Evolutionary conservation across 108 stramenopile genomes (phyloP), one percentile per base, ranked within the genome.

Genomic region (Pseudonitzschia multiseries): DNA sequence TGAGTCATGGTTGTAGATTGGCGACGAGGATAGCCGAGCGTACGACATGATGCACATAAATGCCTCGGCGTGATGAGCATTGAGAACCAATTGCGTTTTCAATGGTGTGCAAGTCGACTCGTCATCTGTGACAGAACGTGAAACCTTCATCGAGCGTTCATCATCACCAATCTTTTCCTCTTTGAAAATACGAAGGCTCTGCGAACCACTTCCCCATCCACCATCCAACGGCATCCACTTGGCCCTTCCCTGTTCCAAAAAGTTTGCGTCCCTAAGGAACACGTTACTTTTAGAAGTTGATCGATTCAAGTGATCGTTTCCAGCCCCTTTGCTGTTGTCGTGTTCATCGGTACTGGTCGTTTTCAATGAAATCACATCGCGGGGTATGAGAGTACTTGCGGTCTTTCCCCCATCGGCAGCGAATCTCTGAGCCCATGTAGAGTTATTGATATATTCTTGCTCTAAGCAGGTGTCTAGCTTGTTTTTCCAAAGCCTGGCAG

Each of bases 41-140:
- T 77, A 75, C 53, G 86, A 88, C 93, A 93, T 93, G 51, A 94
- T 74, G 66, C 88, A 91, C 80, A 92, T 84, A 74, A 96, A 96
- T 9, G 92, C 92, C 70, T 94, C 90, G 28, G 88, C 56, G 21
- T 88, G 83, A 20, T 80, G 83, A 13, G 87, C 82, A 44, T 86
- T 81, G n/a, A 96, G 57, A 17, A 89, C 86, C 14, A 92, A 24
- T 44, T 87, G 89, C 22, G 87, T 69, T 72, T 88, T 86, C 17
- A 92, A 68, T 2, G 90, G 90, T 18, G 86, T 85, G 63, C 87
- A 88, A 13, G 89, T 73, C 22, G 81, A 81, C 8, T 78, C 85
- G 22, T 64, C 87, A 22, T 77, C 69, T 18, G 59, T 28, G 46
- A 59, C 48, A 2, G 56, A 54, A 4, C 17, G 67, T 0, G 57